A percentile compares a stretch with the other conserved stretches of the same genome.
Evolutionary conservation across 352 stramenopile species (phyloP).

Genomic region (Pythium pectinolyticum): DNA sequence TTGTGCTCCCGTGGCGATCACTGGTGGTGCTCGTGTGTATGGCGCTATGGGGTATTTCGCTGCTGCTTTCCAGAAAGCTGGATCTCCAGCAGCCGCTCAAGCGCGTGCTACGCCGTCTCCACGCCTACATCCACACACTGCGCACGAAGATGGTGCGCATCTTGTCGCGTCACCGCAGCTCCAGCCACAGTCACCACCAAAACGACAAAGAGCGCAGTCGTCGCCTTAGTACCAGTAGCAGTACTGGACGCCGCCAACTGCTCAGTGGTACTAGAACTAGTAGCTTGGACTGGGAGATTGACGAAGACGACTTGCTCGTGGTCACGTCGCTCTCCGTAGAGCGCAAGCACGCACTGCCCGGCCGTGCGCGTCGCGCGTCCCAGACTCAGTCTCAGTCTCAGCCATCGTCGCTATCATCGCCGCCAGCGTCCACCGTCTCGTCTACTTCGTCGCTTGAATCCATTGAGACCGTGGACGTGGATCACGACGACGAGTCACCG

Average conservation of each 20-base stretch:
- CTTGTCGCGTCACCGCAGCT: background rate
- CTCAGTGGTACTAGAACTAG: conserved; percentile 26
- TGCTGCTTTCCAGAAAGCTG: conserved; percentile 49
- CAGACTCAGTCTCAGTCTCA: background rate
- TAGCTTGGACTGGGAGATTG: conserved; percentile 50
- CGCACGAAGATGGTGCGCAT: conserved; percentile 9
- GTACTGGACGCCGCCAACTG: too few relatives aligned
- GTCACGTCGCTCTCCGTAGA: conserved; percentile 69
- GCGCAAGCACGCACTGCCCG: conserved; percentile 30
- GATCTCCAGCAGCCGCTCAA: conserved; percentile 47
- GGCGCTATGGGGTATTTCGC: conserved; percentile 39
- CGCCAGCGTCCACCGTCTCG: conserved; percentile 12
- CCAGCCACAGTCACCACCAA: too few relatives aligned
- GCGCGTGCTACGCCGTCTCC: background rate
- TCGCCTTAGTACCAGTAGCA: too few relatives aligned
- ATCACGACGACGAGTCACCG: conserved; percentile 15
- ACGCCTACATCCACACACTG: background rate
- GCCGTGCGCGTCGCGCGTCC: background rate
- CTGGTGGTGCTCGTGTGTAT: conserved; percentile 43
- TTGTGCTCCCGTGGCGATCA: conserved; percentile 42
- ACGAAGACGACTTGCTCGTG: conserved; percentile 71
- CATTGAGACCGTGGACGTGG: conserved; percentile 20
- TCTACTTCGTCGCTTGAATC: conserved; percentile 24
- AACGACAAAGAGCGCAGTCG: too few relatives aligned
- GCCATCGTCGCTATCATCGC: background rate